Evolutionary conservation across 192 early-diverging fungal species (phyloP), one percentile per base, ranked within the genome.

Genomic region (Borealophlyctis nickersoniae): DNA sequence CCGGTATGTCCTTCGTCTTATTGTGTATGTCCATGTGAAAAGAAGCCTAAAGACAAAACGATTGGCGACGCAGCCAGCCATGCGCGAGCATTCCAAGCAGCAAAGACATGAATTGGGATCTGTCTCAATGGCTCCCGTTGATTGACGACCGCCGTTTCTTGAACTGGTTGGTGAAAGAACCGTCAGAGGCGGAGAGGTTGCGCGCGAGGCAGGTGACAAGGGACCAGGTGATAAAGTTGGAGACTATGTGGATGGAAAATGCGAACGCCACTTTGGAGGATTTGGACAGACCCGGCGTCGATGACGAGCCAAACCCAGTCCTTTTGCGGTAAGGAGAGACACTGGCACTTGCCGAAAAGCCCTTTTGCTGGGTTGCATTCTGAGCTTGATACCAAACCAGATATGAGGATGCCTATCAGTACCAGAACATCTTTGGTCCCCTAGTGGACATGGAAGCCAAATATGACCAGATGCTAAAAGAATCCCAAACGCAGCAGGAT

Each of bases 351-450:
- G n/a, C 14, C 26, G 60, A 22, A n/a, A n/a, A n/a, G n/a, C 26
- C 1, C 11, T 53, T 57, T 1, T 36, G 2, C 27, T 23, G 52
- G 14, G 22, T 23, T 33, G 4, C 24, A 19, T 67, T 56, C 16
- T 13, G 33, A 28, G 3, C 7, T n/a, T 16, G 30, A 9, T 70
- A 89, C 88, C n/a, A n/a, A n/a, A n/a, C n/a, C n/a, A n/a, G n/a
- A 73, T 95, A 95, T 52, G 93, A 98, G 52, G 95, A 99, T 76
- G 95, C 94, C 1, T 95, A 95, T 73, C 92, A 95, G 72, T 99
- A 98, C 74, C 94, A 94, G 68, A 94, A 88, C 68, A 94, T 93
- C 27, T 93, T 98, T 78, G 93, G 89, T 0, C 94, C 95, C 4
- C 74, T 99, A 36, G 92, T 99, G 22, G 91, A 93, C 58, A 84